These are phyloP conservation scores for Trichophyton equinum DNA, from an alignment of 2,329 filamentous ascomycete species.

Conservation along the genomic window DNA sequence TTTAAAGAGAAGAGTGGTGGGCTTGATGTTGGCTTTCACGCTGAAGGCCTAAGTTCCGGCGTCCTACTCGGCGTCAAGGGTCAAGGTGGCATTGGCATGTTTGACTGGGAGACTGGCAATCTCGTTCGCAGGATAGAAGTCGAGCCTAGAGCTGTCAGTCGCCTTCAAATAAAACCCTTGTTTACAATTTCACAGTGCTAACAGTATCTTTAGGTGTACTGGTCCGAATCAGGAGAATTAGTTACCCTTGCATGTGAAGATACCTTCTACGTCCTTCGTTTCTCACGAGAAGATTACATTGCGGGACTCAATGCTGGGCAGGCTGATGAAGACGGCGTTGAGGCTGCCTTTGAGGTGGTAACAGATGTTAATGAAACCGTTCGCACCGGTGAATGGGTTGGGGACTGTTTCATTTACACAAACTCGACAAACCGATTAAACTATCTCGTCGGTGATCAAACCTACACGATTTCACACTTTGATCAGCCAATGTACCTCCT, in stretches of 20 bases:
- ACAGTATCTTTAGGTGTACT: conserved; percentile 59
- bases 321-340: conserved; percentile 81
- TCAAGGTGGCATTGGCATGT: conserved; percentile 87
- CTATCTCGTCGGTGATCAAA: conserved; percentile 95
- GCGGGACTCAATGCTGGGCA: conserved; percentile 70
- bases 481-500: conserved; percentile 91
- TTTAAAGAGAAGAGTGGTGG: conserved; percentile 85
- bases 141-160: conserved; percentile 47
- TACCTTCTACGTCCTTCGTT: conserved; percentile 85
- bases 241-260: conserved; percentile 90
- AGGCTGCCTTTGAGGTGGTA: conserved; percentile 90
- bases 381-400: conserved; percentile 92
- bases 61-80: conserved; percentile 88
- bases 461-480: conserved; percentile 94
- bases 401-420: conserved; percentile 98
- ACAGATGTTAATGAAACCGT: conserved; percentile 91
- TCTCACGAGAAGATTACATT: conserved; percentile 76
- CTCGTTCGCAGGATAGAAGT: conserved; percentile 86
- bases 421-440: conserved; percentile 93
- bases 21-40: conserved; percentile 88
- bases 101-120: conserved; percentile 85
- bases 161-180: background rate
- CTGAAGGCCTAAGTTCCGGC: conserved; percentile 80
- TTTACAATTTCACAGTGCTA: conserved; percentile 1
- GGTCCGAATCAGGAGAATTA: conserved; percentile 92